A percentile compares a stretch with the other conserved stretches of the same genome.
Evolutionary conservation across 768 basidiomycete genomes (phyloP).

Genomic region (Leccinum broughii): DNA sequence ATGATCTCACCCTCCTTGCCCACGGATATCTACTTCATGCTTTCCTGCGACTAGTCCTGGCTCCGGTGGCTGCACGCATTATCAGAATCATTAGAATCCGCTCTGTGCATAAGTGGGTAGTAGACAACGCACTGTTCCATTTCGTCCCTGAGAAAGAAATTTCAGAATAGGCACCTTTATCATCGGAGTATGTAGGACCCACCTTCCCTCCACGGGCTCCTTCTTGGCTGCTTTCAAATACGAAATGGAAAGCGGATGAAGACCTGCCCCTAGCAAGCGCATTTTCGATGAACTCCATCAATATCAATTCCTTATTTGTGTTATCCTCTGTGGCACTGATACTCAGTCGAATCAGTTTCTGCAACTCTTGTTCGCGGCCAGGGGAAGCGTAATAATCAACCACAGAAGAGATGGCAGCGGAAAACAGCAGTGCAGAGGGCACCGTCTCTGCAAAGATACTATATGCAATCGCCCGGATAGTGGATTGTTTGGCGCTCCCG

Average conservation of each 20-base stretch:
- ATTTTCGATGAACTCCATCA: conserved; percentile 47
- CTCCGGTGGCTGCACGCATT: neutral
- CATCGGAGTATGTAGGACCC: conserved; percentile 34
- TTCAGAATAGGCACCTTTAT: too few relatives aligned
- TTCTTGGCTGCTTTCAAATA: conserved; percentile 29
- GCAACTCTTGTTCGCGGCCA: conserved; percentile 29
- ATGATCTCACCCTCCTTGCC: conserved; percentile 25
- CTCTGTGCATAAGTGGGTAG: neutral
- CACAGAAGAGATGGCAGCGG: conserved; percentile 53
- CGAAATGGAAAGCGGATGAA: neutral
- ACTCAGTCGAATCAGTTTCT: conserved; percentile 41
- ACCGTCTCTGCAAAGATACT: conserved; percentile 54
- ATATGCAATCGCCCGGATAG: conserved; percentile 40
- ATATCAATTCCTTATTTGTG: conserved; percentile 34
- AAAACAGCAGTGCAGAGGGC: conserved; percentile 56
- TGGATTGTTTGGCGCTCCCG: neutral
- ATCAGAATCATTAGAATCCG: neutral
- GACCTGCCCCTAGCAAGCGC: conserved; percentile 43
- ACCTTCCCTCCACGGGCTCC: conserved; percentile 29
- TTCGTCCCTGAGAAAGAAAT: too few relatives aligned
- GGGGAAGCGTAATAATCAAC: conserved; percentile 60
- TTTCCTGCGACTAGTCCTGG: conserved; percentile 2
- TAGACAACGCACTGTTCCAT: too few relatives aligned
- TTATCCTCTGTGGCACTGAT: conserved; percentile 27
- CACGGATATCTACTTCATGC: conserved; percentile 10